Evolutionary conservation across 371 early-diverging fungal species (phyloP).

Genomic region (Mucor circinelloides): DNA sequence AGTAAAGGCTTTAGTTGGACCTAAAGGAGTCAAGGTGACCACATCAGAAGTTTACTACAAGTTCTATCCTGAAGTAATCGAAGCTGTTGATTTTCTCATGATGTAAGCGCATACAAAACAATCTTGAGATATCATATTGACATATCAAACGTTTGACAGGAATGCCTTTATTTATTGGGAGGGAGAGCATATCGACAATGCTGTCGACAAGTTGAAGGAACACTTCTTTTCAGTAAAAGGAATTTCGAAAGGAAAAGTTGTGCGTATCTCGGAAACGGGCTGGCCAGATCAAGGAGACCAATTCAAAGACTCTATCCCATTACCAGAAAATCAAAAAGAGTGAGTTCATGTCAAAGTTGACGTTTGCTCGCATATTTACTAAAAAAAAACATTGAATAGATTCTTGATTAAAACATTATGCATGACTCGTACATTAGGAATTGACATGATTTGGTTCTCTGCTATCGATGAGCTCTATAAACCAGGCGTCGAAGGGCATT

Average conservation of each 20-base stretch:
- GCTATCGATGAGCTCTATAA: slow-evolving; percentile 65
- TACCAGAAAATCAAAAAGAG: slow-evolving; percentile 50
- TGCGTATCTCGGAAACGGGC: slow-evolving; percentile 65
- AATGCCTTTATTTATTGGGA: slow-evolving; percentile 71
- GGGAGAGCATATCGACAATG: slow-evolving; percentile 48
- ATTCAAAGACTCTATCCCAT: slow-evolving; percentile 43
- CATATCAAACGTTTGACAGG: slow-evolving; percentile 13
- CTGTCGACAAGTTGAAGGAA: slow-evolving; percentile 42
- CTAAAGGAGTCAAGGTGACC: slow-evolving; percentile 45
- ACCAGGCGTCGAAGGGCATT: slow-evolving; percentile 56
- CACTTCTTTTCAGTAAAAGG: slow-evolving; percentile 44
- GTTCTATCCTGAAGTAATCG: slow-evolving; percentile 40
- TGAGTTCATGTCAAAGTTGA: slow-evolving; percentile 7
- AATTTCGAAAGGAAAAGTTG: slow-evolving; percentile 47
- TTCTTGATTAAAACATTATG: slow-evolving; percentile 44
- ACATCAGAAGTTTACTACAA: slow-evolving; percentile 61
- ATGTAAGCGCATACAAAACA: slow-evolving; percentile 33
- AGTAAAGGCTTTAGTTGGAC: slow-evolving; percentile 33
- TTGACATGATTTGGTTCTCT: slow-evolving; percentile 62
- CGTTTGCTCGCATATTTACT: neutral
- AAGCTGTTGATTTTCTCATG: slow-evolving; percentile 59
- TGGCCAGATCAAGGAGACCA: slow-evolving; percentile 61
- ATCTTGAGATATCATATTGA: neutral
- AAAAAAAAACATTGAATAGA: neutral
- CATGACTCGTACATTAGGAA: slow-evolving; percentile 40